Base-by-base conservation (phyloP, 805 yeast genomes). In the Saturnispora hagleri region DNA sequence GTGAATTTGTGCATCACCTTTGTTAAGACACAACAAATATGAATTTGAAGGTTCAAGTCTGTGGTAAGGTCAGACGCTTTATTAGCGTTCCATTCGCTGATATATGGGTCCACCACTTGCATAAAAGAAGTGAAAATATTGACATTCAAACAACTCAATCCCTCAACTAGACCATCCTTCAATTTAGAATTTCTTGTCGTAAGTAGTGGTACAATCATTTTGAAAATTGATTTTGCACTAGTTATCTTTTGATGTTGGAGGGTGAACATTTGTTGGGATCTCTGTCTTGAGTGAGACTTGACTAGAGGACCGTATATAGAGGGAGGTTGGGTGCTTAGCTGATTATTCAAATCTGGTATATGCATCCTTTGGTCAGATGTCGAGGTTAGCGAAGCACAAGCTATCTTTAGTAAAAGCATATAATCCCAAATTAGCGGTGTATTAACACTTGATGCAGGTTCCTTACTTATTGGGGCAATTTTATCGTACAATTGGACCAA, bases 171-270 rank as follows among this genome's bases (percentile, higher is more conserved):
- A 0, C 97, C 93, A 56, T 90, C 96, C 55, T 87, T 74, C 8
- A 93, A 79, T 57, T 81, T 72, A 3, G 76, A 73, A 54, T 86
- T 88, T 2, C 81, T 80, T 0, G 89, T 81, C 28, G 79, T 82
- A 46, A 93, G 67, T 28, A 93, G 70, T 0, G 97, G 97, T 38
- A 89, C 71, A 0, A 89, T 90, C 84, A 93, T 82, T 52, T 84
- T 77, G 69, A 93, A 93, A 2, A 93, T 82, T 0, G 96, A 84
- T 53, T 84, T 83, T 0, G 97, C 97, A 54, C 97, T 88, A 1
- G 96, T 90, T 51, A 93, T 90, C 48, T 88, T 85, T 62, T 89
- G 95, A 59, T 87, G 95, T 60, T 89, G 96, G 35, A 89, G 77
- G 0, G 87, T 87, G 60, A 86, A 79, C 58, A 86, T 75, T 55